Base-by-base conservation (phyloP, 225 moss, liverwort and hornwort species). In the Pseudisothecium myosuroides region DNA sequence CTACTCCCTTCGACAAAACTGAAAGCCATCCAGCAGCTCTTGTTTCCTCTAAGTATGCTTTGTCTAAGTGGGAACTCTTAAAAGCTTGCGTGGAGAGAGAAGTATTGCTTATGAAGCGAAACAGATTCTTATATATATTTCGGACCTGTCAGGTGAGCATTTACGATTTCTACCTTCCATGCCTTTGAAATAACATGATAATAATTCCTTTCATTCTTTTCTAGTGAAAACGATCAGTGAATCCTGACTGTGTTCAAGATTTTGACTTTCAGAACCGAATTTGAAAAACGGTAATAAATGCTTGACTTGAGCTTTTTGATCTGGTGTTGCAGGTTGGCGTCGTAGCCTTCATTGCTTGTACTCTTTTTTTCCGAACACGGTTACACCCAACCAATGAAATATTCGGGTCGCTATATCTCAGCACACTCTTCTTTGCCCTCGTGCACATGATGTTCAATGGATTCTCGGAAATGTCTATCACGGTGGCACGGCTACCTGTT, bases 371-470 rank as follows among this genome's bases (percentile, higher is more conserved):
- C 64, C 95, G 96, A 81, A 96, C 95, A 67, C 93, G 90, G 63
- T 82, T 97, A 92, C 95, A 96, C 89, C 94, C 96, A 90, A 91
- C 79, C 26, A 93, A 65, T 88, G 94, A 96, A 78, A 27, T 80
- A 37, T 94, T 88, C 68, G 96, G 97, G 69, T 92, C 93, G 69
- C 81, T 97, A 55, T 97, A 97, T 76, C 93, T 96, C 45, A 85
- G 94, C 60, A 85, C 94, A 50, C 96, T 97, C 82, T 97, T 97
- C 92, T 97, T 93, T 90, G 91, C 96, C 49, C 92, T 97, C 68
- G 91, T 96, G 58, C 95, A 97, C 85, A 93, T 95, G 93, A 96
- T 97, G 96, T 97, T 97, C 90, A 97, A 96, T 86, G 97, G 97
- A 41, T 97, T 97, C 92, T 96, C 97, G 39, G 97, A 97, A 88